Conservation (phyloP, 176 grass and related monocot species). For the Carex kokanica region DNA sequence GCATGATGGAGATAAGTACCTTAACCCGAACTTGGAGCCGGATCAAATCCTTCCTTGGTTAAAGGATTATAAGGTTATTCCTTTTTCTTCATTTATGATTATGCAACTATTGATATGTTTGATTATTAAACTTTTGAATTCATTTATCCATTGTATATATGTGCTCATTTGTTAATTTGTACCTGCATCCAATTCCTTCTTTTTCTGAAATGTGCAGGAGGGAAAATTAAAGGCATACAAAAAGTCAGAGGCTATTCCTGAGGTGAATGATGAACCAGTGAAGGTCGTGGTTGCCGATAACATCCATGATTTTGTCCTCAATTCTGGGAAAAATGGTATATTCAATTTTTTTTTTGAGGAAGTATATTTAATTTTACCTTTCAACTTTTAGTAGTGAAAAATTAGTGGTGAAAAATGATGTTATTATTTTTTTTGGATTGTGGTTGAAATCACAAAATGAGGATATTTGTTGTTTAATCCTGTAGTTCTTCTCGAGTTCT, state of each 20-base stretch:
- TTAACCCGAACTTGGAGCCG: conserved; percentile 66
- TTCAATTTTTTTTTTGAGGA: neutral
- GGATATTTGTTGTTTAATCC: neutral
- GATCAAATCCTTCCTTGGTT: conserved; percentile 71
- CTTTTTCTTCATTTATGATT: neutral
- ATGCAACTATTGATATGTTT: conserved; percentile 12
- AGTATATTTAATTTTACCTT: conserved; percentile 30
- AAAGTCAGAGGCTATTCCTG: conserved; percentile 87
- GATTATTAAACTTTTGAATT: neutral
- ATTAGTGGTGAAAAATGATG: neutral
- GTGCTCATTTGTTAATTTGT: neutral
- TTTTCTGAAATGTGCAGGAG: conserved; percentile 40
- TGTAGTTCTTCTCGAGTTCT: conserved; percentile 90
- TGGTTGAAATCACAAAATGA: neutral
- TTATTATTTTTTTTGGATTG: neutral
- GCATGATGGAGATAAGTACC: conserved; percentile 60
- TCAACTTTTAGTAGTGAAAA: neutral
- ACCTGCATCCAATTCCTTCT: neutral
- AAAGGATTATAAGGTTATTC: conserved; percentile 65
- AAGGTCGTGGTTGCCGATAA: conserved; percentile 82
- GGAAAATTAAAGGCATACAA: conserved; percentile 64
- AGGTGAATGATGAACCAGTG: conserved; percentile 72
- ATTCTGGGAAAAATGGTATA: conserved; percentile 91
- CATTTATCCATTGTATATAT: neutral
- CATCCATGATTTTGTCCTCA: conserved; percentile 61